Evolutionary conservation across 2,329 filamentous ascomycete species (phyloP).

Genomic region (Zasmidium angulare): DNA sequence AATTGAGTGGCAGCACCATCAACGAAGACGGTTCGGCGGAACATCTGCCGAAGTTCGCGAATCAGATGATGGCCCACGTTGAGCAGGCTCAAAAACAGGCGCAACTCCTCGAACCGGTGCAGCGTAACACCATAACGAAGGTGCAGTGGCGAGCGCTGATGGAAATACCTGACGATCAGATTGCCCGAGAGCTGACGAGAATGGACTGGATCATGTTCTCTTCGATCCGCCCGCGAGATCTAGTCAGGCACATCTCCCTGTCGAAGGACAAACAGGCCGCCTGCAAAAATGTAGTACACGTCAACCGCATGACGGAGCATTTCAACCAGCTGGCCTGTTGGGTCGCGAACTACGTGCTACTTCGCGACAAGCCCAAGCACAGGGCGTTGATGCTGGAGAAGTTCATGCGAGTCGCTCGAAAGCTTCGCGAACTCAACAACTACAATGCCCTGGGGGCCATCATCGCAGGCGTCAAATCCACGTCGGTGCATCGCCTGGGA

Average conservation of each 20-base stretch:
- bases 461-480: constrained; percentile 86
- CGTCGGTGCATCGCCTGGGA: constrained; percentile 76
- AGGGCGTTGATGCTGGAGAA: constrained; percentile 88
- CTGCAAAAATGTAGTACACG: constrained; percentile 72
- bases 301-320: constrained; percentile 91
- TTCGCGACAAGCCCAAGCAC: constrained; percentile 95
- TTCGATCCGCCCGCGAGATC: constrained; percentile 86
- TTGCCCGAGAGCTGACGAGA: constrained; percentile 87
- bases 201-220: constrained; percentile 99
- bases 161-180: constrained; percentile 77
- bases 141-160: constrained; percentile 88
- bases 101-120: constrained; percentile 66
- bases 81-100: constrained; percentile 83
- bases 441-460: constrained; percentile 96
- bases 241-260: constrained; percentile 86
- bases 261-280: constrained; percentile 53
- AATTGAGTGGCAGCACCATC: constrained; percentile 31
- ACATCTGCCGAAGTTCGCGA: constrained; percentile 34
- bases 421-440: constrained; percentile 88
- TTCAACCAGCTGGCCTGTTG: constrained; percentile 61
- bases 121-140: constrained; percentile 73
- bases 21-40: constrained; percentile 26
- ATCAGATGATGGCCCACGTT: constrained; percentile 61
- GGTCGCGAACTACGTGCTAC: constrained; percentile 60
- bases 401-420: constrained; percentile 85